Conservation (phyloP, 768 basidiomycete species). For the Lentinus brumalis region DNA sequence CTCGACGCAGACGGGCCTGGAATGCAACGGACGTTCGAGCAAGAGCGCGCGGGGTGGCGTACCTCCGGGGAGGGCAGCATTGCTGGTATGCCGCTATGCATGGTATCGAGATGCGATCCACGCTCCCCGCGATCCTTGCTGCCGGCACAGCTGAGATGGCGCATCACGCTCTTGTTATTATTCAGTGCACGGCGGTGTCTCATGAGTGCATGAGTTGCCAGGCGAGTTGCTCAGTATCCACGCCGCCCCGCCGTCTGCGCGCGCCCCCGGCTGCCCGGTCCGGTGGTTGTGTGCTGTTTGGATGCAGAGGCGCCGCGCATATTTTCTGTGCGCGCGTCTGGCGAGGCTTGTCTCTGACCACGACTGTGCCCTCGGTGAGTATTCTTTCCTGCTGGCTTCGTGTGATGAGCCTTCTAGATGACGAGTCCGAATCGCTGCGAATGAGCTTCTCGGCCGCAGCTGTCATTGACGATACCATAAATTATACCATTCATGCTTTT, state of each 20-base stretch:
- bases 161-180: background rate
- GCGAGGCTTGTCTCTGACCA: slow-evolving; percentile 3
- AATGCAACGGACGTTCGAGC: too few species aligned
- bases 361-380: slow-evolving; percentile 15
- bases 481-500: slow-evolving; percentile 92
- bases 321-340: slow-evolving; percentile 6
- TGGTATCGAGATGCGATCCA: background rate
- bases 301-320: background rate
- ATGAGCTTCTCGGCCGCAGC: slow-evolving; percentile 62
- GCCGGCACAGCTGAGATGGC: background rate
- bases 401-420: slow-evolving; percentile 59
- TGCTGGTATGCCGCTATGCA: too few species aligned
- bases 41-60: background rate
- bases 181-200: background rate
- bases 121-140: too few species aligned
- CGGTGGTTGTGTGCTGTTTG: slow-evolving; percentile 12
- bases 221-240: too few species aligned
- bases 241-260: background rate
- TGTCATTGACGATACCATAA: slow-evolving; percentile 60
- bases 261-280: slow-evolving; percentile 5
- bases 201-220: background rate
- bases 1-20: too few species aligned
- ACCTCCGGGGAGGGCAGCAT: background rate
- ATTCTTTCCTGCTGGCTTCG: slow-evolving; percentile 1
- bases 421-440: slow-evolving; percentile 77